These are phyloP conservation scores for Nakazawaea siamensis DNA, from an alignment of 805 yeast species.

Conservation along the genomic window DNA sequence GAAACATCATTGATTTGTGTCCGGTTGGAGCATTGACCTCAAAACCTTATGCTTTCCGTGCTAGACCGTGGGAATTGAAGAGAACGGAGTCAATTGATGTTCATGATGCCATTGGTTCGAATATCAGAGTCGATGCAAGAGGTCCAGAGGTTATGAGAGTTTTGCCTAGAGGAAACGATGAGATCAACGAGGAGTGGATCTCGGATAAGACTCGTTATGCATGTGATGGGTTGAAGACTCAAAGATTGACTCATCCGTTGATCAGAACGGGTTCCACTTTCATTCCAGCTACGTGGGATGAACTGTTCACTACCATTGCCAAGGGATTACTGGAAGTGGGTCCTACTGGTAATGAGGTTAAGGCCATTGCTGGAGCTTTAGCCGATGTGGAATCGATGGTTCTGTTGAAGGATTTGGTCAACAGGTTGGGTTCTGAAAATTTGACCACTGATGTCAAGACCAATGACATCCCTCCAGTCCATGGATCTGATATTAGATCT, in stretches of 20 bases:
- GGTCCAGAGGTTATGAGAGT: constrained; percentile 86
- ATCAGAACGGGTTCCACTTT: constrained; percentile 63
- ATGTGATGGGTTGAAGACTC: constrained; percentile 78
- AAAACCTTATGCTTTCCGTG: constrained; percentile 87
- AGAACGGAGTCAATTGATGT: constrained; percentile 84
- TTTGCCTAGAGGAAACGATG: constrained; percentile 79
- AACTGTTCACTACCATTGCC: constrained; percentile 65
- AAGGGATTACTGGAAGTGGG: constrained; percentile 45
- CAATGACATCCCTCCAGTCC: constrained; percentile 48
- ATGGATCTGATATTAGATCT: constrained; percentile 69
- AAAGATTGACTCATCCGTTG: constrained; percentile 76
- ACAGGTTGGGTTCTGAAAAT: constrained; percentile 75
- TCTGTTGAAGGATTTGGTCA: constrained; percentile 71
- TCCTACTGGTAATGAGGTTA: constrained; percentile 63
- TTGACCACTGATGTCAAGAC: constrained; percentile 61
- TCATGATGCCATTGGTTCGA: constrained; percentile 75
- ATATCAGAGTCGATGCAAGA: constrained; percentile 76
- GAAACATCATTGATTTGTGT: constrained; percentile 80
- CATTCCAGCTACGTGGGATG: constrained; percentile 79
- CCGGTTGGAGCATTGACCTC: constrained; percentile 90
- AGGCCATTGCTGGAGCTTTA: constrained; percentile 77
- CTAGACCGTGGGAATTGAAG: constrained; percentile 90
- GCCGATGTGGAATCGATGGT: constrained; percentile 79
- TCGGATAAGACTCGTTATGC: constrained; percentile 84
- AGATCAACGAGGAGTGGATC: constrained; percentile 86